Percentiles rank a stretch among this genome's conserved stretches.
Conservation (phyloP, 805 yeast genomes). For the Candida xyloterini region DNA sequence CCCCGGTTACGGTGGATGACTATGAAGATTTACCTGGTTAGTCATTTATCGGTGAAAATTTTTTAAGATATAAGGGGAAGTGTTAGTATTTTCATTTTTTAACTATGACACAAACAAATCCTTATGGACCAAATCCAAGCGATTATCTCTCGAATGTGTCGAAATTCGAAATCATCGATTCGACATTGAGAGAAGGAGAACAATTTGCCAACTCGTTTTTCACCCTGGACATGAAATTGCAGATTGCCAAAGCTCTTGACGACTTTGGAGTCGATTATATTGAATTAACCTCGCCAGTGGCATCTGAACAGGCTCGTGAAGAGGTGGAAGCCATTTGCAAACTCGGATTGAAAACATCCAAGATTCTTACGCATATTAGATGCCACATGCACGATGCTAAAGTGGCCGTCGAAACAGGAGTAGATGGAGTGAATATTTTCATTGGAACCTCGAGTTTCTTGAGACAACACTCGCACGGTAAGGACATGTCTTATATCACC, state of each 20-base stretch:
- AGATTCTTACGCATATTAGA: conserved; percentile 93
- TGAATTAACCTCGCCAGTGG: conserved; percentile 96
- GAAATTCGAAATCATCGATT: conserved; percentile 87
- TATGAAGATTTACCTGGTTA: neutral
- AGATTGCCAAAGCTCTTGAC: conserved; percentile 94
- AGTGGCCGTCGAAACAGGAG: conserved; percentile 97
- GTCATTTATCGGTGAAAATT: conserved; percentile 19
- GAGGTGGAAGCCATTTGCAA: conserved; percentile 99
- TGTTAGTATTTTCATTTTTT: neutral
- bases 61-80: conserved; percentile 11
- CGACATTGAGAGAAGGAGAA: conserved; percentile 97
- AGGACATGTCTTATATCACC: conserved; percentile 97
- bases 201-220: conserved; percentile 98
- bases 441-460: conserved; percentile 96
- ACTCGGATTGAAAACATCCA: conserved; percentile 82
- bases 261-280: conserved; percentile 98
- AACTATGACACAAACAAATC: conserved; percentile 46
- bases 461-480: conserved; percentile 94
- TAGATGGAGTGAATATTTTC: conserved; percentile 98
- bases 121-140: conserved; percentile 94
- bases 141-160: conserved; percentile 89
- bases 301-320: conserved; percentile 85
- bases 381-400: conserved; percentile 99
- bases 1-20: neutral
- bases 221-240: conserved; percentile 90